These are phyloP conservation scores for Planoprotostelium fungivorum DNA, from an alignment of 78 protist genomes.

Conservation along the genomic window DNA sequence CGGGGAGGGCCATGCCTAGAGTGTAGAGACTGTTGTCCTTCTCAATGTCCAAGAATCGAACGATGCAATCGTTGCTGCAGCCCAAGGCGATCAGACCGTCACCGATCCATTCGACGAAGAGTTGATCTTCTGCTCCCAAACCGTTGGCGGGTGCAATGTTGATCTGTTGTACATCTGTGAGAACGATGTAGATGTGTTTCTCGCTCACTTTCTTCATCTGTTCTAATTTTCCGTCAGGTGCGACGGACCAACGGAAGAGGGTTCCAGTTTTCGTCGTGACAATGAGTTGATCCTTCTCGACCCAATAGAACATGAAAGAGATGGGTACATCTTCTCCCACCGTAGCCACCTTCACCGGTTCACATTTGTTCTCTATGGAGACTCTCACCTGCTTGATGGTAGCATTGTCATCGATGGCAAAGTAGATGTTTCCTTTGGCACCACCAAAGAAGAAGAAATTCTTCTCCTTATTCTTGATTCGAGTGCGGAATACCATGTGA, in stretches of 20 bases:
- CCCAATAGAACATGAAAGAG: neutral
- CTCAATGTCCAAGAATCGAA: neutral
- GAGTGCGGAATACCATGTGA: neutral
- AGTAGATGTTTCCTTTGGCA: neutral
- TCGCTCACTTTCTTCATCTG: neutral
- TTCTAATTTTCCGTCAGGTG: neutral
- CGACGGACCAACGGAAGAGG: neutral
- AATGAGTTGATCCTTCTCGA: neutral
- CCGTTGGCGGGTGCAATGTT: neutral
- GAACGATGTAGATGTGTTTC: neutral
- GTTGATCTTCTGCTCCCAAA: neutral
- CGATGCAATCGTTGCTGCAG: neutral
- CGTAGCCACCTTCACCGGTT: neutral
- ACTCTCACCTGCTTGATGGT: neutral
- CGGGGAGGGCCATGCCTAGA: neutral
- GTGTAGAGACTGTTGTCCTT: neutral
- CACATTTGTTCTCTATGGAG: neutral
- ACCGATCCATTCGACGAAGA: neutral
- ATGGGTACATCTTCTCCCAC: neutral
- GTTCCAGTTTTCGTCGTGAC: neutral
- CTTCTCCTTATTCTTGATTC: neutral
- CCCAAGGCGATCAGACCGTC: neutral
- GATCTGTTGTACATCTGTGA: neutral
- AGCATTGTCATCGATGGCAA: neutral
- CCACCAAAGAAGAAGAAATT: slow-evolving; percentile 1